phyloP scores from a whole-genome alignment of 495 filamentous ascomycete genomes.

The Letharia lupina region DNA sequence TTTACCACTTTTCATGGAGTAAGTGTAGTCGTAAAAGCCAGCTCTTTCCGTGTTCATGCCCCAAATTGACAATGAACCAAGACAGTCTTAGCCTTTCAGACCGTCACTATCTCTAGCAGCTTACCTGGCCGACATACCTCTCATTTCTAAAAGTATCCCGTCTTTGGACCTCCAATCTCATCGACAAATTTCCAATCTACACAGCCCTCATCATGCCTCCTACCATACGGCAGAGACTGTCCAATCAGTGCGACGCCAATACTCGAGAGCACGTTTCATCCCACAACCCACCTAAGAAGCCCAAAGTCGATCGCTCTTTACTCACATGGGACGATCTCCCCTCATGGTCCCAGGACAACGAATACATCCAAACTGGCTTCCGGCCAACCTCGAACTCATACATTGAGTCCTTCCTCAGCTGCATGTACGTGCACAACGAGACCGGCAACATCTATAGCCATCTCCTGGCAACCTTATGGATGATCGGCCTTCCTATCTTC shows the following conservation, averaged over 20 bases:
- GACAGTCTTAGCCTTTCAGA: too few species aligned
- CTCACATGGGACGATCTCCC: constrained; percentile 26
- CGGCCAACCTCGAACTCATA: constrained; percentile 33
- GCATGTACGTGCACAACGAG: constrained; percentile 42
- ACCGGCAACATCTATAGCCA: constrained; percentile 40
- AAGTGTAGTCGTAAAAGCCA: too few species aligned
- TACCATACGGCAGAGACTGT: background rate
- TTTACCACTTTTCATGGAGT: too few species aligned
- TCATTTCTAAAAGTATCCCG: too few species aligned
- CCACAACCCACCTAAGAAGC: background rate
- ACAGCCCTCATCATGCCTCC: background rate
- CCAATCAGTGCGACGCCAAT: background rate
- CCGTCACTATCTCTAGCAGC: too few species aligned
- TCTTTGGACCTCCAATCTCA: background rate
- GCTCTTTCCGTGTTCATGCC: too few species aligned
- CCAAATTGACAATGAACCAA: too few species aligned
- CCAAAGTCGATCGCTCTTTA: background rate
- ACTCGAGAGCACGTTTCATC: too few species aligned
- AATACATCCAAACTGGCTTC: constrained; percentile 32
- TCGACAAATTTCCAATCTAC: background rate
- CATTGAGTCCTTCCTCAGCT: constrained; percentile 26
- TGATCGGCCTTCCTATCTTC: constrained; percentile 25
- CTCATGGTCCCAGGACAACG: constrained; percentile 34
- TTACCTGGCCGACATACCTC: too few species aligned
- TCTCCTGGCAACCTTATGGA: constrained; percentile 30